Evolutionary conservation across 176 grass and related monocot genomes (phyloP).

Genomic region (Canna indica): DNA sequence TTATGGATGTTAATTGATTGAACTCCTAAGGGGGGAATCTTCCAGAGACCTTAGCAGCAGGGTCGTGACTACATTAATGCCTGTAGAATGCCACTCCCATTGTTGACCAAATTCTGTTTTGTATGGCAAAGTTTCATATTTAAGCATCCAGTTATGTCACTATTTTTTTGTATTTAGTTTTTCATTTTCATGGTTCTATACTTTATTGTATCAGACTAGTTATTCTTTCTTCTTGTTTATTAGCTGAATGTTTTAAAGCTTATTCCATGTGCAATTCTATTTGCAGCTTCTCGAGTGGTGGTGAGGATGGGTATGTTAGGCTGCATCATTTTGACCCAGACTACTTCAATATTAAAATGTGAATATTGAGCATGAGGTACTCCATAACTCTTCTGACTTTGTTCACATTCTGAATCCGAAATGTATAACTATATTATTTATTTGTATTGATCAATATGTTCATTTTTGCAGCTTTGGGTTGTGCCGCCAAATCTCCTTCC

Average conservation of each 20-base stretch:
- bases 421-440: not conserved
- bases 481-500: not conserved
- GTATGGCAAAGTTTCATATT: not conserved
- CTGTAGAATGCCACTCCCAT: too few relatives aligned
- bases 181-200: not conserved
- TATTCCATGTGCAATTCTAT: not conserved
- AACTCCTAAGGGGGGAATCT: too few relatives aligned
- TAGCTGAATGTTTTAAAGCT: constrained; percentile 3
- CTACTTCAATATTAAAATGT: constrained; percentile 81
- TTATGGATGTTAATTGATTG: too few relatives aligned
- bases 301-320: constrained; percentile 92
- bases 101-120: too few relatives aligned
- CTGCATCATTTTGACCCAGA: constrained; percentile 81
- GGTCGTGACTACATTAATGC: too few relatives aligned
- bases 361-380: not conserved
- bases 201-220: not conserved
- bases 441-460: not conserved
- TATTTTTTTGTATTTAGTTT: not conserved
- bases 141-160: not conserved
- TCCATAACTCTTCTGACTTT: not conserved
- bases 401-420: not conserved
- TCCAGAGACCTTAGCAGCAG: too few relatives aligned
- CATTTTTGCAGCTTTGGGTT: not conserved
- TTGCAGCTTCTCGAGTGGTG: constrained; percentile 65
- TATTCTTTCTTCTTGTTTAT: not conserved